These are phyloP conservation scores for Conringia planisiliqua DNA, from an alignment of 345 rosid genomes.

Conservation along the genomic window DNA sequence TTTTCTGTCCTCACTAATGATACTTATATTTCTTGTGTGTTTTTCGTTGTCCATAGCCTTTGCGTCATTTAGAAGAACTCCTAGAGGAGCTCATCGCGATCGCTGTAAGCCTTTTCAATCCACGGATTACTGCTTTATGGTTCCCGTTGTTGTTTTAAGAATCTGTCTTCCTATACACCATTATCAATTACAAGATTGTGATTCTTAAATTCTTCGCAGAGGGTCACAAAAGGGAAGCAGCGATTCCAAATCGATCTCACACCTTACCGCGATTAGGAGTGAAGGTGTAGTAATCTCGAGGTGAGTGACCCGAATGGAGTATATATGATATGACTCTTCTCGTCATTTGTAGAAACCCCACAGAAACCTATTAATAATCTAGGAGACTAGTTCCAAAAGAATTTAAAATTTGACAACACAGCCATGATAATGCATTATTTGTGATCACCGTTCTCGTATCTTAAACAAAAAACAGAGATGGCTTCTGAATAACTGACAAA, in stretches of 20 bases:
- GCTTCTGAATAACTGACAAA: not conserved
- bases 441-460: not conserved
- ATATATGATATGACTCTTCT: not conserved
- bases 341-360: not conserved
- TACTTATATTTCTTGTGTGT: not conserved
- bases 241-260: conserved; percentile 76
- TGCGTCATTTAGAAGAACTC: conserved; percentile 83
- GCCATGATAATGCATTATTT: not conserved
- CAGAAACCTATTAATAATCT: not conserved
- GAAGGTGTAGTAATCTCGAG: conserved; percentile 2
- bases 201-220: conserved; percentile 37
- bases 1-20: too few relatives aligned
- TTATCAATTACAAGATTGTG: conserved; percentile 5
- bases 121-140: not conserved
- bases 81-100: conserved; percentile 86
- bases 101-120: conserved; percentile 58
- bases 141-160: not conserved
- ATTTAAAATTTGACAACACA: not conserved
- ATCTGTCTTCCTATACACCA: not conserved
- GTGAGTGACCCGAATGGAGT: not conserved
- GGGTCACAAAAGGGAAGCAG: conserved; percentile 83
- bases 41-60: conserved; percentile 50
- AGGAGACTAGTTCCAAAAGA: not conserved
- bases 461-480: not conserved
- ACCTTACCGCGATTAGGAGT: conserved; percentile 50